Evolutionary conservation across 495 filamentous ascomycete species (phyloP).

Genomic region (Xylaria telfairii): DNA sequence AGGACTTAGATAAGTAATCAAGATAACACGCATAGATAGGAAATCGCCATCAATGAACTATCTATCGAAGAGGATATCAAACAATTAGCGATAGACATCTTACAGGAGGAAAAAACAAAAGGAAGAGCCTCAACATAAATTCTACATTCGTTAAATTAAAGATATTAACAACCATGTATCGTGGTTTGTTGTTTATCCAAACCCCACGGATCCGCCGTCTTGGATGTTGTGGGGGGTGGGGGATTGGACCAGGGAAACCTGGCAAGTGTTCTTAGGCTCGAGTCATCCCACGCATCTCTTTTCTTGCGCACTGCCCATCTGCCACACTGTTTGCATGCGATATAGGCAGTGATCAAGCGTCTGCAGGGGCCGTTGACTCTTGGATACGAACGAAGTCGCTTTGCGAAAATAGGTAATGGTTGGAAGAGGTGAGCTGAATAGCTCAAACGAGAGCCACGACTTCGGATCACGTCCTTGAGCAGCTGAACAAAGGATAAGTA

Average conservation of each 20-base stretch:
- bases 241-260: constrained; percentile 12
- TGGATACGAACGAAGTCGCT: not conserved
- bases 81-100: not conserved
- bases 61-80: not conserved
- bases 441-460: not conserved
- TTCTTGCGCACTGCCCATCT: not conserved
- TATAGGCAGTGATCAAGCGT: not conserved
- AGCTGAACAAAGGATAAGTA: not conserved
- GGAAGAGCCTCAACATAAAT: not conserved
- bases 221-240: constrained; percentile 20
- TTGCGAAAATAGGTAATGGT: not conserved
- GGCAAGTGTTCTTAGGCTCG: not conserved
- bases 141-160: not conserved
- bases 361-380: not conserved
- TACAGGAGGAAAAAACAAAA: not conserved
- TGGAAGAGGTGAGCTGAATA: constrained; percentile 2
- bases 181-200: not conserved
- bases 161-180: not conserved
- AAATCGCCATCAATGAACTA: not conserved
- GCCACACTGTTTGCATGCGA: not conserved
- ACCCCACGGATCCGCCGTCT: constrained; percentile 16
- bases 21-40: not conserved
- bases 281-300: constrained; percentile 10
- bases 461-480: not conserved
- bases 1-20: not conserved